Conservation (phyloP, 148 eudicot species). For the Silene uniflora region DNA sequence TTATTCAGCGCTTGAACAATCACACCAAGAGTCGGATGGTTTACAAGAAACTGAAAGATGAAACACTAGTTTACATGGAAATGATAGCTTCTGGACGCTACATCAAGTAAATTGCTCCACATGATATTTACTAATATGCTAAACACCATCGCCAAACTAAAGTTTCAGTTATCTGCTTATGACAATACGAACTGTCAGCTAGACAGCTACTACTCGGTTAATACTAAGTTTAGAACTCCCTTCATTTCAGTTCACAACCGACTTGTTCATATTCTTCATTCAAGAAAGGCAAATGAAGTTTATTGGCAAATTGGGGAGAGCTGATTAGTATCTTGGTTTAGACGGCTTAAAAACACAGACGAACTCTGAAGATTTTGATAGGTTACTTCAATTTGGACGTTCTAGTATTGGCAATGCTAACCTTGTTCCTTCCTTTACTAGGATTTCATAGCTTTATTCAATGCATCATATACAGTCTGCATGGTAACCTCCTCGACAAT, state of each 20-base stretch:
- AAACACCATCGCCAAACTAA: background rate
- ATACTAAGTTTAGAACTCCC: background rate
- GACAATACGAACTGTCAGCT: background rate
- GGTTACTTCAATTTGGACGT: background rate
- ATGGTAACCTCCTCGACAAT: constrained; percentile 65
- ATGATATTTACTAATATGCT: background rate
- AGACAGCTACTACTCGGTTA: background rate
- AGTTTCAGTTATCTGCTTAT: background rate
- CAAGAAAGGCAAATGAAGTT: background rate
- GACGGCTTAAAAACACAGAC: too few relatives aligned
- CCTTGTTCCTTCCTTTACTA: constrained; percentile 22
- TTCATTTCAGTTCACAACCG: background rate
- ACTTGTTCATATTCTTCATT: background rate
- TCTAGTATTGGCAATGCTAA: background rate
- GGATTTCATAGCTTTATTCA: constrained; percentile 50
- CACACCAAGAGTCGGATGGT: background rate
- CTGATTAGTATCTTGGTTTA: too few relatives aligned
- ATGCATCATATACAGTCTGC: constrained; percentile 63
- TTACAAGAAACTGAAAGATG: background rate
- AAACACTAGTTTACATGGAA: background rate
- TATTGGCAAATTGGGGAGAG: background rate
- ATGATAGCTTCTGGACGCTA: background rate
- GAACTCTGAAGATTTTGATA: background rate
- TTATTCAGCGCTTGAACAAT: background rate
- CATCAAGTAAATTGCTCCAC: background rate